Base-by-base conservation (phyloP, 2,329 filamentous ascomycete genomes). In the Mollisiaceae sp. region DNA sequence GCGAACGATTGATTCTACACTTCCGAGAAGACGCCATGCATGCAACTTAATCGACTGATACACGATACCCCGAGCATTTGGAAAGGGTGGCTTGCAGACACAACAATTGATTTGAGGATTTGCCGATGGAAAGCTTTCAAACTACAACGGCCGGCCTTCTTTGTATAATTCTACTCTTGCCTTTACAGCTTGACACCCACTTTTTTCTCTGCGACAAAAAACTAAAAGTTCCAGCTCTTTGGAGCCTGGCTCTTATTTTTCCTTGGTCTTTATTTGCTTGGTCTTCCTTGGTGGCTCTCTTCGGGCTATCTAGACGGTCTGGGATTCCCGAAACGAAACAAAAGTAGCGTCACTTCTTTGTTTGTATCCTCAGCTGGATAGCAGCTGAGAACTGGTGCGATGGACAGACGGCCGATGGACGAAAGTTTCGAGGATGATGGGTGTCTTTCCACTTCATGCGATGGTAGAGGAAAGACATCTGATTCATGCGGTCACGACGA, bases 51-150 rank as follows among this genome's bases (percentile, higher is more conserved):
- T 62, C 62, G 66, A 66, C 62, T 57, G 70, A 71, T 63, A 68
- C 32, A 69, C 61, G 59, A 71, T 70, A 74, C 72, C 73, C 72
- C 69, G 69, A 64, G 72, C 71, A 70, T 74, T 74, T 71, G 67
- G 71, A 71, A 73, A 71, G 70, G 72, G 72, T 73, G 72, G 71
- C 67, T 71, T 71, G 68, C 69, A 70, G 70, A 71, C 65, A 70
- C 64, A 65, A 43, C 58, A 66, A 67, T 69, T 72, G 67, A 72
- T 69, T 73, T 73, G 70, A 74, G 72, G 72, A 75, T 74, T 73
- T 70, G 65, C 50, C 59, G 64, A 66, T 66, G 59, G 64, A 63
- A 59, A 61, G 54, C 50, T 67, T 64, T 62, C 50, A 63, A 59
- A 12, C 39, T 35, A 45, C 43, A 64, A 43, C 59, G 52, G 62